Evolutionary conservation across 306 rosid species (phyloP).

Genomic region (Trifolium subterraneum): DNA sequence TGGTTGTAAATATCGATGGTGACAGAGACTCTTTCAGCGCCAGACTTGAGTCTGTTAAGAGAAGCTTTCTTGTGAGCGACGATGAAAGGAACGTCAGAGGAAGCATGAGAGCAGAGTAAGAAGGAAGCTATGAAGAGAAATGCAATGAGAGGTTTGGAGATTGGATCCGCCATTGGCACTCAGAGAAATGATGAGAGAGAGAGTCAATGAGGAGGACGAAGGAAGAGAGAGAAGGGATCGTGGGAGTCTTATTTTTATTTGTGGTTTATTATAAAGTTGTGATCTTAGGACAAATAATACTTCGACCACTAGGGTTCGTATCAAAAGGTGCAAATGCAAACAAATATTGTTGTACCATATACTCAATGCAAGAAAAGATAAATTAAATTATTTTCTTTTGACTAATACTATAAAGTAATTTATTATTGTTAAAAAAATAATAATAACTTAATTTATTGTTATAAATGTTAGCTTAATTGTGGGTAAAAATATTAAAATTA

Average conservation of each 20-base stretch:
- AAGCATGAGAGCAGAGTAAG: conserved; percentile 56
- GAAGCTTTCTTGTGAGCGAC: conserved; percentile 94
- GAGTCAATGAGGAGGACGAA: conserved; percentile 33
- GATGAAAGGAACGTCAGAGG: conserved; percentile 87
- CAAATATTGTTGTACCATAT: neutral
- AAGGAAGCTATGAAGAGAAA: conserved; percentile 51
- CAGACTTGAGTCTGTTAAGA: conserved; percentile 87
- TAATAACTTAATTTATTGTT: no score
- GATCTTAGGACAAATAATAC: neutral
- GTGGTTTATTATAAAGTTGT: conserved; percentile 33
- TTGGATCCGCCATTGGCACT: conserved; percentile 62
- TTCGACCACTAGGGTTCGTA: conserved; percentile 31
- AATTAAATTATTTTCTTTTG: no score
- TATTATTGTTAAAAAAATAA: no score
- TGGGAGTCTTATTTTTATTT: conserved; percentile 28
- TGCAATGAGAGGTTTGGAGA: conserved; percentile 44
- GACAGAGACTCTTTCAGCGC: conserved; percentile 85
- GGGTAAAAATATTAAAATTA: no score
- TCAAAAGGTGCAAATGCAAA: neutral
- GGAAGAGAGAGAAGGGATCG: conserved; percentile 30
- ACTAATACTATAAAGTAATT: no score
- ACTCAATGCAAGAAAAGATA: no score
- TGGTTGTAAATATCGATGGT: conserved; percentile 93
- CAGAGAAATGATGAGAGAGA: neutral
- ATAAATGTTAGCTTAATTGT: no score